Evolutionary conservation across 176 grass and related monocot genomes (phyloP), one percentile per base, ranked within the genome.

Genomic region (Miscanthus lutarioriparius): DNA sequence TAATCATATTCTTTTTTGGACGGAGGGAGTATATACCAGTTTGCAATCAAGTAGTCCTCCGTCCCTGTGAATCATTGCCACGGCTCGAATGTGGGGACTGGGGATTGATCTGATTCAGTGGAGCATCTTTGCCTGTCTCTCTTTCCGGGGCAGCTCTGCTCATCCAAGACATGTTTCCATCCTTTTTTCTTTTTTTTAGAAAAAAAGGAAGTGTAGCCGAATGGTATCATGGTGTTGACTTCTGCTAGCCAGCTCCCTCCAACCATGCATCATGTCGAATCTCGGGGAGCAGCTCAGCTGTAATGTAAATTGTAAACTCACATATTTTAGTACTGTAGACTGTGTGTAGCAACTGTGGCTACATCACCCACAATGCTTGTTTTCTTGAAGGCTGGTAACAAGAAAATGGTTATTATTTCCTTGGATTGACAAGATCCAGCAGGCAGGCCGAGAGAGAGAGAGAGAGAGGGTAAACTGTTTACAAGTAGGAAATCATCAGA

Each of bases 91-190:
- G 72, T 87, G 85, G 76, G 54, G 37, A 17, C 15, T 84, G 86
- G 72, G 47, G 40, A 2, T 6, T 37, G 13, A 47, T 72, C 70
- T 45, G 40, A 45, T 44, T 61, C 56, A 25, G 63, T 16, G 27
- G 70, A 27, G 90, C 82, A 86, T 88, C 86, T 80, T 49, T 74
- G 43, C 26, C 25, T 74, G 71, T 49, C 71, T 17, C 75, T 66
- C 77, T 71, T 74, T 90, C 72, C 28, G 25, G 28, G 45, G 81
- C 88, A 86, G 35, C 58, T 51, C 79, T 27, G 53, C 63, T 40
- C 35, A 10, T 45, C 78, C 39, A 2, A 70, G 35, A 8, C 69
- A 72, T 71, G 11, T 61, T 25, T 25, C 7, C 54, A n/a, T 56
- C 0, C 20, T 58, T 58, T 58, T 23, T 47, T 47, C 13, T 47